Conservation (phyloP, 192 early-diverging fungal genomes). For the Coemansia sp. region DNA sequence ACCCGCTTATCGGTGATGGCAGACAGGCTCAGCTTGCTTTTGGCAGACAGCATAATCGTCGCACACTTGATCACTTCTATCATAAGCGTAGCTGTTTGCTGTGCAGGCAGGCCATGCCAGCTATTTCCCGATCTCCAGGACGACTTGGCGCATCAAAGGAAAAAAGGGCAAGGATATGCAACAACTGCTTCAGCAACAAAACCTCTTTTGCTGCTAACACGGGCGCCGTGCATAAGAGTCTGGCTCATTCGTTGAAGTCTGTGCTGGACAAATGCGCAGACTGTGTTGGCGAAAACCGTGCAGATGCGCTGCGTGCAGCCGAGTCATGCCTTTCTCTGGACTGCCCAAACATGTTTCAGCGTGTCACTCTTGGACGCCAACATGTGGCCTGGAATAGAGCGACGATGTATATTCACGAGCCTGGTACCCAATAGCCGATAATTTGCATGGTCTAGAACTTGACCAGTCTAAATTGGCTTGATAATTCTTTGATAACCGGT, state of each 20-base stretch:
- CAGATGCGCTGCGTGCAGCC: slow-evolving; percentile 31
- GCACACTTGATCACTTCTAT: slow-evolving; percentile 48
- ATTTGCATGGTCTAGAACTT: too few relatives aligned
- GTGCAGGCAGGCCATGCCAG: slow-evolving; percentile 23
- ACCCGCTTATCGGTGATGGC: background rate
- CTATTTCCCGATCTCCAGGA: slow-evolving; percentile 1
- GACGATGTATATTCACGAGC: background rate
- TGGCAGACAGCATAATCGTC: slow-evolving; percentile 3
- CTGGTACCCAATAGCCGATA: too few relatives aligned
- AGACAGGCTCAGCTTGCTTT: background rate
- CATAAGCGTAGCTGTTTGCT: slow-evolving; percentile 28
- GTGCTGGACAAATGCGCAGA: slow-evolving; percentile 19
- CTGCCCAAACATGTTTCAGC: slow-evolving; percentile 38
- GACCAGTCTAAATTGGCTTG: too few relatives aligned
- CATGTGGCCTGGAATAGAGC: slow-evolving; percentile 19
- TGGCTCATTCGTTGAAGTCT: slow-evolving; percentile 8
- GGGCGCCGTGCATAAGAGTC: slow-evolving; percentile 7
- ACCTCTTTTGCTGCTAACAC: slow-evolving; percentile 12
- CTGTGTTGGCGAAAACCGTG: slow-evolving; percentile 34
- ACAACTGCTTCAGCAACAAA: slow-evolving; percentile 18
- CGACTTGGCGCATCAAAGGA: background rate
- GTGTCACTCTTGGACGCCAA: slow-evolving; percentile 13
- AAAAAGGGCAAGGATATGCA: slow-evolving; percentile 10
- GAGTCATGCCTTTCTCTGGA: slow-evolving; percentile 36
- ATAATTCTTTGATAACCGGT: too few relatives aligned